Evolutionary conservation across 192 early-diverging fungal species (phyloP).

Genomic region (Coemansia sp.): DNA sequence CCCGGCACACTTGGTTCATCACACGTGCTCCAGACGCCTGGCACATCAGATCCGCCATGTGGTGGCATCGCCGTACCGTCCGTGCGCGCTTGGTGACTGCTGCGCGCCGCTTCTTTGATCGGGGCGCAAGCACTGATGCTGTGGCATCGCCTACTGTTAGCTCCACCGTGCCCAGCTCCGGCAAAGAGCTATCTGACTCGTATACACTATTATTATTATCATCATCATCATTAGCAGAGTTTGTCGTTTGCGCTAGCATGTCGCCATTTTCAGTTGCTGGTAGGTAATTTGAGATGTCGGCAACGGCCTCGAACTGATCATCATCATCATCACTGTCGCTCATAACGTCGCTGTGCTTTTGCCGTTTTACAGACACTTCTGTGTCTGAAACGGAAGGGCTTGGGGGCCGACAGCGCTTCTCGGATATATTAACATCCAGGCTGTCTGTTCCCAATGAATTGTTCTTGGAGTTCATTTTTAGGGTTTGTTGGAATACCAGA

Average conservation of each 20-base stretch:
- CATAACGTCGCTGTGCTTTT: background rate
- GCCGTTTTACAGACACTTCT: background rate
- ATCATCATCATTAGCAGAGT: no score
- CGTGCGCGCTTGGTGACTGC: slow-evolving; percentile 37
- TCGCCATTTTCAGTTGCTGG: no score
- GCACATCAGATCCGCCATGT: slow-evolving; percentile 35
- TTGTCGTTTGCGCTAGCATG: no score
- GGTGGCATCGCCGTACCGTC: slow-evolving; percentile 33
- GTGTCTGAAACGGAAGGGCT: background rate
- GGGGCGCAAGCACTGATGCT: background rate
- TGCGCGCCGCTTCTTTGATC: slow-evolving; percentile 5
- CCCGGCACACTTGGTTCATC: slow-evolving; percentile 24
- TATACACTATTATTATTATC: slow-evolving; percentile 14
- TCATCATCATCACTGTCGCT: slow-evolving; percentile 11
- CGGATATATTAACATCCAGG: background rate
- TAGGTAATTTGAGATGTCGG: background rate
- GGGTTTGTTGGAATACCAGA: background rate
- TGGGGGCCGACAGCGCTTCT: background rate
- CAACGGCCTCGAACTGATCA: slow-evolving; percentile 27
- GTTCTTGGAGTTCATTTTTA: background rate
- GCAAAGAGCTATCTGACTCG: slow-evolving; percentile 24
- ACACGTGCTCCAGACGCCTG: slow-evolving; percentile 12
- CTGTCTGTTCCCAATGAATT: no score
- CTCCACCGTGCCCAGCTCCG: slow-evolving; percentile 48
- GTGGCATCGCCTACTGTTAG: slow-evolving; percentile 27